Evolutionary conservation across 257 asterid genomes (phyloP).

Genomic region (Gentiana macrophylla): DNA sequence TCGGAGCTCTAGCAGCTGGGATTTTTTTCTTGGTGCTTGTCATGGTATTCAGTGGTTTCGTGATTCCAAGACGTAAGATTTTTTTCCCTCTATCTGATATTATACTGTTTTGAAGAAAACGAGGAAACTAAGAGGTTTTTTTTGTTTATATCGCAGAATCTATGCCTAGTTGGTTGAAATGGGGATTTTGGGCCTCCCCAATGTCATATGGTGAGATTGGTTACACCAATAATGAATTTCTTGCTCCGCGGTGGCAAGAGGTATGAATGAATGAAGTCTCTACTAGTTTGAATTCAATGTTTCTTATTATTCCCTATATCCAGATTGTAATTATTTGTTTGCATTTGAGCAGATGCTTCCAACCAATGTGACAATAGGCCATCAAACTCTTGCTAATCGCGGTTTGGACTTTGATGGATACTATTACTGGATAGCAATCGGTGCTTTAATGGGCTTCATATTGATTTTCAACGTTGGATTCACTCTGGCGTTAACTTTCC

Average conservation of each 20-base stretch:
- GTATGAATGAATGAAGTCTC: constrained; percentile 10
- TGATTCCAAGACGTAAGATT: constrained; percentile 49
- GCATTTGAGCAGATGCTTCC: constrained; percentile 12
- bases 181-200: constrained; percentile 74
- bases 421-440: constrained; percentile 46
- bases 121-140: background rate
- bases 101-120: background rate
- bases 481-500: constrained; percentile 31
- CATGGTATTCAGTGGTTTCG: constrained; percentile 44
- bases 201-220: constrained; percentile 62
- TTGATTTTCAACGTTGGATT: constrained; percentile 49
- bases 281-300: background rate
- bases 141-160: constrained; percentile 32
- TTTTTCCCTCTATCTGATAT: background rate
- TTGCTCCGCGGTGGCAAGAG: constrained; percentile 64
- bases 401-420: constrained; percentile 40
- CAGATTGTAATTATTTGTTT: background rate
- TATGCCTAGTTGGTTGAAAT: constrained; percentile 60
- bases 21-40: constrained; percentile 29
- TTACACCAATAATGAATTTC: constrained; percentile 54
- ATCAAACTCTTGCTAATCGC: constrained; percentile 41
- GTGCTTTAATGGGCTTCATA: constrained; percentile 43
- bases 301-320: background rate
- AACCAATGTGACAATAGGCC: constrained; percentile 40
- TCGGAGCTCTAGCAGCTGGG: constrained; percentile 39